Evolutionary conservation across 2,329 filamentous ascomycete genomes (phyloP), one percentile per base, ranked within the genome.

Genomic region (Ophiostoma piceae): DNA sequence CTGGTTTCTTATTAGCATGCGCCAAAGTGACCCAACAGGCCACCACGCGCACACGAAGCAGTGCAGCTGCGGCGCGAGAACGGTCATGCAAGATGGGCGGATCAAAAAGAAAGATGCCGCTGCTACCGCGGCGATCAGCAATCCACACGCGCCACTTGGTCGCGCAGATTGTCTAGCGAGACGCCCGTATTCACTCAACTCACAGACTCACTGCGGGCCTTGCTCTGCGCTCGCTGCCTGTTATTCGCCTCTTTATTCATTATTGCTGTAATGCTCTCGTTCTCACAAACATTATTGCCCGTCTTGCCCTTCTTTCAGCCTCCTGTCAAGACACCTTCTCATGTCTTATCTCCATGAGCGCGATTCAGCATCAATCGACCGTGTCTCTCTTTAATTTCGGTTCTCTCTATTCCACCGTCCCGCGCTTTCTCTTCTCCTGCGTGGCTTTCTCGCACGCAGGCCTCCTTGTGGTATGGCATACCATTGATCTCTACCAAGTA

Each of bases 111-210:
- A 35, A 66, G 35, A 26, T 66, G 65, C 65, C 65, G 65, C 37
- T 47, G 65, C 65, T 41, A 41, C 66, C 66, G 29, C 32, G 26
- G 29, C 41, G 43, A 67, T 51, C 43, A 16, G 43, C 32, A 22
- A 22, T 22, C 66, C 29, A 32, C 41, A 67, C 19, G 66, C 47
- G 66, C 66, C 66, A 67, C 66, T 57, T 57, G 66, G 47, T 19
- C 47, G 66, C 66, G 66, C 47, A 19, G 47, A 39, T 39, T 37
- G 26, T 32, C 66, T 11, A 29, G 39, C 26, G 14, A 35, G 41
- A 43, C 39, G 65, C 65, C 66, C 39, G 39, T 51, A 51, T 51
- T 35, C 41, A 35, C 66, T 32, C n/a, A 29, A 22, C 8, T 5
- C 35, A 35, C 35, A 35, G 35, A 41, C 39, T 41, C 9, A 41